phyloP scores from a whole-genome alignment of 768 basidiomycete species.

The Boletales sp. region DNA sequence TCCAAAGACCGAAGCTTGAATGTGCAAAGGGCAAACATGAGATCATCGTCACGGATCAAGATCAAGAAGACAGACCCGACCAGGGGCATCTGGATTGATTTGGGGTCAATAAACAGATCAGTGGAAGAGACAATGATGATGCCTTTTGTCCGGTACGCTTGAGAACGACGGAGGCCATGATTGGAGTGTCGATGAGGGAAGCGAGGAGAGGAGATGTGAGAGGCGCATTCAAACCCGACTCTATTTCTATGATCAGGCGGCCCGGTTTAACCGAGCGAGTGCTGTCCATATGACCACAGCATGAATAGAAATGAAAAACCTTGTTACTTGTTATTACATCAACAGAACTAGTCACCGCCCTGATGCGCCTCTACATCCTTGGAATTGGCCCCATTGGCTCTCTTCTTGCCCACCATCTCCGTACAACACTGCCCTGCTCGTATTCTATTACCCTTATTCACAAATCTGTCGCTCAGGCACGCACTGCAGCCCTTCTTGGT shows the following conservation, averaged over 20 bases:
- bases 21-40: not conserved
- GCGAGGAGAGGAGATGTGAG: not conserved
- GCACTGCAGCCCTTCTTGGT: conserved; percentile 30
- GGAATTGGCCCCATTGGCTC: conserved; percentile 84
- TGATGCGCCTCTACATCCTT: conserved; percentile 63
- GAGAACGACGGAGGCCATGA: conserved; percentile 52
- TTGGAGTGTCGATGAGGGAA: conserved; percentile 11
- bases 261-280: conserved; percentile 5
- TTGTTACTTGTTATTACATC: no score
- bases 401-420: conserved; percentile 78
- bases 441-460: conserved; percentile 70
- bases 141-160: conserved; percentile 63
- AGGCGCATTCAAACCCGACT: no score
- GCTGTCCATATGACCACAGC: conserved; percentile 5
- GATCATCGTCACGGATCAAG: not conserved
- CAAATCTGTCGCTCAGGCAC: conserved; percentile 43
- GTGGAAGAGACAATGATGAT: not conserved
- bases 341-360: not conserved
- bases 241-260: conserved; percentile 5
- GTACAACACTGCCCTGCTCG: conserved; percentile 47
- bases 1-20: conserved; percentile 69
- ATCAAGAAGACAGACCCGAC: conserved; percentile 46
- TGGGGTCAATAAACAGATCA: conserved; percentile 1
- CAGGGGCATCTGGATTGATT: conserved; percentile 55
- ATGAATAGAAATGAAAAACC: not conserved